Base-by-base conservation (phyloP, 257 asterid genomes). In the Solanum sitiens region DNA sequence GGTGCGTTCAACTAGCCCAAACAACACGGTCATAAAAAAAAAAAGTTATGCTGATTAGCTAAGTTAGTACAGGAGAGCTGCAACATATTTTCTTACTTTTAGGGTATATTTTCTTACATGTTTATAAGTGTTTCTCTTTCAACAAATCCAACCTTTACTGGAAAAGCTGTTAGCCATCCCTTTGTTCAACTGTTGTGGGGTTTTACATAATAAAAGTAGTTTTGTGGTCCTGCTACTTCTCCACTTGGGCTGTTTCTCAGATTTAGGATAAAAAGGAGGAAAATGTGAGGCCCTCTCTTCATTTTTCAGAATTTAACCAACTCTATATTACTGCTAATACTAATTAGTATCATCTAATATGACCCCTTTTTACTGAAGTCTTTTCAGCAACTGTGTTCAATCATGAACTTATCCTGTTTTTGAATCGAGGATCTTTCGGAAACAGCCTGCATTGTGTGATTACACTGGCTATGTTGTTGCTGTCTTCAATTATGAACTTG, bases 111-210 rank as follows among this genome's bases (percentile, higher is more conserved):
- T 27, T 27, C 30, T 27, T 27, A 27, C 30, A 27, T 27, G 30
- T 27, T 27, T 27, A 35, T 18, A 33, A 72, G 16, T 73, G 80
- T 73, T 73, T 47, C 27, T 47, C 53, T 45, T 59, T 59, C 67
- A 20, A 59, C 67, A 59, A 59, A 59, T 59, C 67, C 13, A 82
- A 82, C 86, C 16, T 82, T 20, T 47, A 50, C 27, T 82, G 86
- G 45, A 50, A 82, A 82, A 82, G 86, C 44, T 50, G 32, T 82
- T 27, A 50, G 11, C 45, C 32, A 50, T 50, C 70, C 70, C 70
- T 50, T 79, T 47, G 68, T 80, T 80, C 61, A 47, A 47, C 68
- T 80, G 50, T 82, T 50, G 86, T 82, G 86, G 86, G 71, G 30
- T 50, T 30, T 82, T 11, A 18, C 20, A 2, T 50, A 32, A 50